Conservation (phyloP, 2,329 filamentous ascomycete genomes). For the Fusarium siculi region DNA sequence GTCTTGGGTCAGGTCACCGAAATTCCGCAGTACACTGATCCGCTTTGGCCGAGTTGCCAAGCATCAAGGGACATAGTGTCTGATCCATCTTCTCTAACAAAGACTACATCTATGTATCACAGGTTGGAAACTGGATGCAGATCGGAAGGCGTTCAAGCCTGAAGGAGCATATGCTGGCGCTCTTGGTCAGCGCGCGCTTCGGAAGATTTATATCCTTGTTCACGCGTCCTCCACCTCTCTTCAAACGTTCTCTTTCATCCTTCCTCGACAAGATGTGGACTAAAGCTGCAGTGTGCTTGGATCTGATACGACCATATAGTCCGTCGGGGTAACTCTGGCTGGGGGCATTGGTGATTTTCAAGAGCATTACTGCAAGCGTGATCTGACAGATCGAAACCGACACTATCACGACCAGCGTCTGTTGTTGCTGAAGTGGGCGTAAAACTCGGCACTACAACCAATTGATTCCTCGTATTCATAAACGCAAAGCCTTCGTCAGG, state of each 20-base stretch:
- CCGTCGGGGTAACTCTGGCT: neutral
- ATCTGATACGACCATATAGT: neutral
- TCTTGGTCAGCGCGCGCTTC: conserved; percentile 10
- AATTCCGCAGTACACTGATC: neutral
- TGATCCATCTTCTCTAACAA: neutral
- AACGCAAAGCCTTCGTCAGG: neutral
- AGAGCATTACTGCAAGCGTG: conserved; percentile 17
- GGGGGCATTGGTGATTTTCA: neutral
- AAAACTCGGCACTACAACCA: neutral
- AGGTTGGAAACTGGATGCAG: neutral
- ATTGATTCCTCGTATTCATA: neutral
- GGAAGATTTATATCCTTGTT: conserved; percentile 20
- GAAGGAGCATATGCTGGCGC: neutral
- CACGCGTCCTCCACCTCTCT: conserved; percentile 17
- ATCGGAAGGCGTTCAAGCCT: neutral
- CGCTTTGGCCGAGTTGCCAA: neutral
- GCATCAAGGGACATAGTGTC: neutral
- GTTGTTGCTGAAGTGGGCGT: neutral
- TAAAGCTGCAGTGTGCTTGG: neutral
- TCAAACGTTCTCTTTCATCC: conserved; percentile 1
- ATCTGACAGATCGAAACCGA: conserved; percentile 35
- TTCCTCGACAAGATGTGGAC: neutral
- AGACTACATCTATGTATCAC: neutral
- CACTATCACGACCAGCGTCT: conserved; percentile 25
- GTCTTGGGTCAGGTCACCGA: conserved; percentile 1